Percentiles rank a stretch among this genome's conserved stretches.
phyloP scores from a whole-genome alignment of 257 asterid genomes.

The Solanum sejunctum region DNA sequence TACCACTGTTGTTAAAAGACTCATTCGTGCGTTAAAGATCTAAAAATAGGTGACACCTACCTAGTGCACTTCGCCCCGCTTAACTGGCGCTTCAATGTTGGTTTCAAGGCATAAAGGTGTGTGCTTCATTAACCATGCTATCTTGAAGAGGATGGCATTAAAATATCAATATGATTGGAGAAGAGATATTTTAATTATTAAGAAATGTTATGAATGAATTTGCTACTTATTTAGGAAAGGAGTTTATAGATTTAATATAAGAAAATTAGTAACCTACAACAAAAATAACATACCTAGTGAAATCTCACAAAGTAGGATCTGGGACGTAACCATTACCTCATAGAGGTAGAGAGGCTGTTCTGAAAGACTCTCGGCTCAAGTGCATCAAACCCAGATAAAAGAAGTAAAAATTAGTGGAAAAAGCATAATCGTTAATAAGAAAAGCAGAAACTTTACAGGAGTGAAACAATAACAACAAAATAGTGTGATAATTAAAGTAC shows the following conservation, averaged over 20 bases:
- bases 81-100: not conserved
- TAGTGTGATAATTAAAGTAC: too few species aligned
- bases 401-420: too few species aligned
- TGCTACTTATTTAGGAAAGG: not conserved
- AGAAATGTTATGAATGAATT: not conserved
- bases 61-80: not conserved
- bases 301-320: too few species aligned
- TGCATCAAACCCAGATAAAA: too few species aligned
- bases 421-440: too few species aligned
- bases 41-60: not conserved
- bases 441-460: too few species aligned
- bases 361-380: too few species aligned
- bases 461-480: too few species aligned
- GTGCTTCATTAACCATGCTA: not conserved
- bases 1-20: not conserved
- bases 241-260: not conserved
- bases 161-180: not conserved
- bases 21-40: not conserved
- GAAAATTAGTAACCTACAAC: not conserved
- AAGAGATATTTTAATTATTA: not conserved
- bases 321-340: too few species aligned
- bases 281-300: too few species aligned
- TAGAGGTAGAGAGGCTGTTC: too few species aligned
- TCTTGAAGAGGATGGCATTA: not conserved
- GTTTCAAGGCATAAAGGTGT: not conserved